Percentiles rank a stretch among this genome's conserved stretches.
Evolutionary conservation across 768 basidiomycete species (phyloP).

Genomic region (Lentinula raphanica): DNA sequence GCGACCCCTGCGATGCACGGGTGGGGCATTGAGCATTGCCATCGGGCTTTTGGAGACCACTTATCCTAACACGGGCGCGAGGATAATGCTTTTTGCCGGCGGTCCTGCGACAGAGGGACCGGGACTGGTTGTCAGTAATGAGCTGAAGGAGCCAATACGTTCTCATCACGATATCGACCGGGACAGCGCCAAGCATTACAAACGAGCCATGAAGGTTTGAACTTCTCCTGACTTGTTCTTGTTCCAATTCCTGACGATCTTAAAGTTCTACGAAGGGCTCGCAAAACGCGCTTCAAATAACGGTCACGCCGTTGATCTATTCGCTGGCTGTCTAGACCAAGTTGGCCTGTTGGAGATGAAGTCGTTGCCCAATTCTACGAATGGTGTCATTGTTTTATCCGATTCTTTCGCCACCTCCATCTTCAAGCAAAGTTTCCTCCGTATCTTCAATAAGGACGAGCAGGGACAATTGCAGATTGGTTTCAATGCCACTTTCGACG

Average conservation of each 20-base stretch:
- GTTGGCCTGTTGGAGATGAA: constrained; percentile 98
- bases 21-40: constrained; percentile 90
- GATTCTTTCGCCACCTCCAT: constrained; percentile 97
- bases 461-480: constrained; percentile 94
- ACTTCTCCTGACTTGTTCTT: constrained; percentile 9
- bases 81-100: constrained; percentile 94
- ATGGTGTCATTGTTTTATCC: constrained; percentile 92
- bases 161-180: constrained; percentile 99
- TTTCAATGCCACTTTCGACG: constrained; percentile 98
- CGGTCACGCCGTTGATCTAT: constrained; percentile 92
- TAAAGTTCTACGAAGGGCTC: constrained; percentile 90
- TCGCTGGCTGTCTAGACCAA: constrained; percentile 96
- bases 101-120: constrained; percentile 96
- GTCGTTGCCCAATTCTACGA: constrained; percentile 89
- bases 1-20: constrained; percentile 89
- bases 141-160: constrained; percentile 94
- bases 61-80: constrained; percentile 92
- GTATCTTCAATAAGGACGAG: constrained; percentile 88
- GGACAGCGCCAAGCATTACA: constrained; percentile 95
- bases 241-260: constrained; percentile 7
- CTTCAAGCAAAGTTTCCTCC: constrained; percentile 97
- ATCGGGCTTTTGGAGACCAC: constrained; percentile 90
- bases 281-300: constrained; percentile 91
- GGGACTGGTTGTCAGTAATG: constrained; percentile 92
- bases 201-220: constrained; percentile 86